Conservation (phyloP, 1,284 basidiomycete species). For the Naganishia cerealis region DNA sequence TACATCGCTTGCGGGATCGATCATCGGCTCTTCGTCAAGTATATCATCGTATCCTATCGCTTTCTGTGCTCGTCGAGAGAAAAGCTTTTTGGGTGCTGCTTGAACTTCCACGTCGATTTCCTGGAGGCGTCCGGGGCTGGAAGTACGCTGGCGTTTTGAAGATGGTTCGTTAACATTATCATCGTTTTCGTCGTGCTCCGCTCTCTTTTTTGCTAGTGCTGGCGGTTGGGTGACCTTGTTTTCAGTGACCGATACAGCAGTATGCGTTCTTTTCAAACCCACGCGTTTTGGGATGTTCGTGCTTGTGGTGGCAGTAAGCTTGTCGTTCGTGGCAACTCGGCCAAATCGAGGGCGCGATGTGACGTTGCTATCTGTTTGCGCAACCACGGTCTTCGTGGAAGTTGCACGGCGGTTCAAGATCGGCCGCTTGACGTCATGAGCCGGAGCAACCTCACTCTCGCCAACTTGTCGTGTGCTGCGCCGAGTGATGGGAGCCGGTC, state of each 20-base stretch:
- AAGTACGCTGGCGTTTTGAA: constrained; percentile 33
- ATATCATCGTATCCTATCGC: constrained; percentile 40
- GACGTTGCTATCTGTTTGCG: neutral
- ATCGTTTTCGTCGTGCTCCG: constrained; percentile 31
- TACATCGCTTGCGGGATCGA: constrained; percentile 48
- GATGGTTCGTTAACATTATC: constrained; percentile 26
- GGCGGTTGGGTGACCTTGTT: constrained; percentile 16
- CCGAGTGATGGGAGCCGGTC: constrained; percentile 14
- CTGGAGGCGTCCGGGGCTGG: constrained; percentile 21
- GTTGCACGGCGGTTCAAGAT: constrained; percentile 13
- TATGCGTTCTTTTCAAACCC: constrained; percentile 32
- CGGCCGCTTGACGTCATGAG: constrained; percentile 16
- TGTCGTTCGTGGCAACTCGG: constrained; percentile 7
- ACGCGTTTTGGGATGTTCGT: constrained; percentile 29
- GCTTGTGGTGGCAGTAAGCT: constrained; percentile 16
- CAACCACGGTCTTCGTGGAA: constrained; percentile 6
- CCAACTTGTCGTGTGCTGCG: constrained; percentile 10
- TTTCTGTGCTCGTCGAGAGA: constrained; percentile 36
- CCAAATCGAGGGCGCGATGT: constrained; percentile 11
- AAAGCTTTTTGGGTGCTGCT: constrained; percentile 31
- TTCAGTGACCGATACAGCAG: constrained; percentile 19
- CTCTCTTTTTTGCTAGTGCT: constrained; percentile 7
- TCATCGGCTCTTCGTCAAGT: constrained; percentile 40
- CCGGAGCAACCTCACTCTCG: constrained; percentile 10
- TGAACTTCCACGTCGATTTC: constrained; percentile 13